Base-by-base conservation (phyloP, 2,329 filamentous ascomycete genomes). In the Sordariomycetes sp. region DNA sequence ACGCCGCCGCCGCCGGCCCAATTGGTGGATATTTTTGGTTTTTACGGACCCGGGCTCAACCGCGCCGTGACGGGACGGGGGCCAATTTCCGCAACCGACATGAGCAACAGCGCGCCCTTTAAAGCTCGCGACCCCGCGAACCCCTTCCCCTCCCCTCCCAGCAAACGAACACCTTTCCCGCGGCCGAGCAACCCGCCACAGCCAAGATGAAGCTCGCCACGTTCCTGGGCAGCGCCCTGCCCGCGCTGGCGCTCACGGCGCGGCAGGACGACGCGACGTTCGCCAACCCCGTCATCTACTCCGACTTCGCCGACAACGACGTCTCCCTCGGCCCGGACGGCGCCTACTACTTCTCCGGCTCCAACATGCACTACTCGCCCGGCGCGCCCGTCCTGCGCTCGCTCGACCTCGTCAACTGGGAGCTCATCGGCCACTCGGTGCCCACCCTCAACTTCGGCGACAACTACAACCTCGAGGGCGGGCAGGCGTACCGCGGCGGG, bases 321-420 rank as follows among this genome's bases (percentile, higher is more conserved):
- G 71, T 83, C n/a, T 76, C 79, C 62, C 72, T 77, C 5, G 73
- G 79, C 0, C 71, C 72, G 3, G 73, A 79, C 61, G 72, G 73
- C 2, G 79, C 66, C 53, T 83, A 74, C 65, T 83, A 82, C 66
- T 79, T 78, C 62, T 78, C 77, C 0, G 77, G 80, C 1, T 83
- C 79, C 1, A 81, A 74, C 8, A 79, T 83, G 64, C 77, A 79
- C 58, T 83, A 77, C 64, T 79, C 76, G 16, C 76, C 81, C 0
- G 81, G 79, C 11, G 81, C 80, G 0, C 80, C 81, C 0, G 71
- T 85, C 3, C 69, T 84, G 0, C 72, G 73, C 20, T 83, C 80
- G 0, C 75, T 76, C 54, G 79, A 84, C 63, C 73, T 84, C 0
- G 73, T 78, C 35, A 79, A 79, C 61, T 80, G 77, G 77, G 72